A percentile compares a stretch with the other conserved stretches of the same genome.
These are phyloP conservation scores for Coemansia sp. DNA, from an alignment of 192 early-diverging fungal species.

Conservation along the genomic window DNA sequence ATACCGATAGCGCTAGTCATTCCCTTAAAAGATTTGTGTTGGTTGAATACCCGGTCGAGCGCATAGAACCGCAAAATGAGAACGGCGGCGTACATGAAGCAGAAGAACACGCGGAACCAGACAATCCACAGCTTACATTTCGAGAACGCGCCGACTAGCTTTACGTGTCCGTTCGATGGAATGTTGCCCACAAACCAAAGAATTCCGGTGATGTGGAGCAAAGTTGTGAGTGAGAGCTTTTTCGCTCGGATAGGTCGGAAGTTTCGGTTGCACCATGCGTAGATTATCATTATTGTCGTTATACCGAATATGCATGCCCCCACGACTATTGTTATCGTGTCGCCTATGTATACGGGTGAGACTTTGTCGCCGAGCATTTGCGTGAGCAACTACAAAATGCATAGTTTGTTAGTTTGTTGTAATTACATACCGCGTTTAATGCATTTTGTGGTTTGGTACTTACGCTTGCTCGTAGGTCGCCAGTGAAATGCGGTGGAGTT, in stretches of 20 bases:
- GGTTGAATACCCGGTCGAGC: slow-evolving; percentile 49
- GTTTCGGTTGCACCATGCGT: slow-evolving; percentile 44
- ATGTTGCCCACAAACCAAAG: slow-evolving; percentile 49
- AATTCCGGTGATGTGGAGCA: slow-evolving; percentile 31
- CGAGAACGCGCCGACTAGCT: slow-evolving; percentile 18
- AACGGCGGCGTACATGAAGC: slow-evolving; percentile 30
- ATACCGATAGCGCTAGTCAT: not conserved
- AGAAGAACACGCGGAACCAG: slow-evolving; percentile 43
- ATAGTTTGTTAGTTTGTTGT: not conserved
- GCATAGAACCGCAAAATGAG: slow-evolving; percentile 43
- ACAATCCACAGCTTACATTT: slow-evolving; percentile 47
- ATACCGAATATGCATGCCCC: slow-evolving; percentile 23
- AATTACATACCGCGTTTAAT: not conserved
- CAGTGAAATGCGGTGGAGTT: not conserved
- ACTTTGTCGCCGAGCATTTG: slow-evolving; percentile 5
- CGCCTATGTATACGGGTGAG: slow-evolving; percentile 9
- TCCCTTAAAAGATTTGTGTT: slow-evolving; percentile 42
- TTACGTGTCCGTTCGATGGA: slow-evolving; percentile 39
- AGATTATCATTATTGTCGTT: slow-evolving; percentile 27
- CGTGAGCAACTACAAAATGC: slow-evolving; percentile 18
- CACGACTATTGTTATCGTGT: slow-evolving; percentile 17
- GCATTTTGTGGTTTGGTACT: not conserved
- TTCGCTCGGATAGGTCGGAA: slow-evolving; percentile 51
- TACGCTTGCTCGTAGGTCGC: not conserved
- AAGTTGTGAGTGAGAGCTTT: slow-evolving; percentile 35